phyloP scores from a whole-genome alignment of 2,329 filamentous ascomycete species.

The Pseudohalonectria lignicola region DNA sequence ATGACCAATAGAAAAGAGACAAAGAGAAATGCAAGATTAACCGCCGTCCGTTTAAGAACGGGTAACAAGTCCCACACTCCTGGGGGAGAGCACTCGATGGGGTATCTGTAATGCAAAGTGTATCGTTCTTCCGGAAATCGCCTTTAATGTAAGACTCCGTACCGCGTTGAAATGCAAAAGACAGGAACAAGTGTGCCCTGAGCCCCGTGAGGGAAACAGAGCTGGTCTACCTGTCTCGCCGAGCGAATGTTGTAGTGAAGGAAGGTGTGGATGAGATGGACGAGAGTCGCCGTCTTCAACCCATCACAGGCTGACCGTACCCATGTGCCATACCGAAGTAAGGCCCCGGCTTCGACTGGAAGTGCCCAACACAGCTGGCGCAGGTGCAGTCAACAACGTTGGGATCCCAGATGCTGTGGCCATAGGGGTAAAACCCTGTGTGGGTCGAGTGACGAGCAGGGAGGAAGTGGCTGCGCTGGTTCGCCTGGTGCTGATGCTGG shows the following conservation, averaged over 20 bases:
- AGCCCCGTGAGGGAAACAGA: too few relatives aligned
- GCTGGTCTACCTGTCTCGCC: too few relatives aligned
- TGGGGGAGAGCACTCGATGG: background rate
- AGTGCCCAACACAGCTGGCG: slow-evolving; percentile 29
- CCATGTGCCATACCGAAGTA: slow-evolving; percentile 34
- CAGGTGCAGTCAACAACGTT: slow-evolving; percentile 38
- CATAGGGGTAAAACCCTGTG: slow-evolving; percentile 31
- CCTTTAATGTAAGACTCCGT: background rate
- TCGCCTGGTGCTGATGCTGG: slow-evolving; percentile 27
- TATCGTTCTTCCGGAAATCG: slow-evolving; percentile 1
- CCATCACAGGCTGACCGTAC: slow-evolving; percentile 45
- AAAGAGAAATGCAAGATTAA: background rate
- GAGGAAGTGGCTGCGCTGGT: slow-evolving; percentile 23
- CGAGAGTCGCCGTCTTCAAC: slow-evolving; percentile 17
- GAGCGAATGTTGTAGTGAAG: too few relatives aligned
- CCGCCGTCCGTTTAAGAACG: background rate
- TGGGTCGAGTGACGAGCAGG: slow-evolving; percentile 28
- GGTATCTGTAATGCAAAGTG: slow-evolving; percentile 4
- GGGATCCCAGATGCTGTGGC: slow-evolving; percentile 38
- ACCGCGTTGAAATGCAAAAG: background rate
- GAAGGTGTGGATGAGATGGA: too few relatives aligned
- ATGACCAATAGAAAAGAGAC: background rate
- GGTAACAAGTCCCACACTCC: background rate
- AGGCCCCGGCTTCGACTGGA: slow-evolving; percentile 28
- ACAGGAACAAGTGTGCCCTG: background rate